A percentile compares a stretch with the other conserved stretches of the same genome.
phyloP scores from a whole-genome alignment of 1,284 basidiomycete species.

The Trichosporon coremiiforme region DNA sequence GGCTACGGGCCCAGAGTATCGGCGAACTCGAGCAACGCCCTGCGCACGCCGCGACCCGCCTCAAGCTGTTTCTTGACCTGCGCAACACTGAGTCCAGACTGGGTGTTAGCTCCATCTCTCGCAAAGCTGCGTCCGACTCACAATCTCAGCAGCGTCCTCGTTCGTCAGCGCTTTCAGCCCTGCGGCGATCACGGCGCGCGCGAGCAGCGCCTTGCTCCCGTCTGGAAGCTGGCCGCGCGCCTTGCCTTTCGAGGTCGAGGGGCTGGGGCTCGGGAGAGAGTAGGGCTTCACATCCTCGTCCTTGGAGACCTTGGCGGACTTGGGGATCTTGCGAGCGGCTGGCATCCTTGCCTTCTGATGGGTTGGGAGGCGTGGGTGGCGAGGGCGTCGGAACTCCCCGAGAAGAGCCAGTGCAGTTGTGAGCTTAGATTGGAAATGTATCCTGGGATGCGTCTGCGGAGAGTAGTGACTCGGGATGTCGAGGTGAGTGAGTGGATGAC shows the following conservation, averaged over 20 bases:
- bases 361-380: neutral
- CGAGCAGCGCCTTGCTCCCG: neutral
- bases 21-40: neutral
- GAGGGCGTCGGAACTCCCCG: neutral
- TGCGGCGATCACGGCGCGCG: neutral
- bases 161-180: neutral
- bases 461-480: no score
- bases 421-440: no score
- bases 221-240: neutral
- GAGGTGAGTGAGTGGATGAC: neutral
- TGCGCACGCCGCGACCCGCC: constrained; percentile 7
- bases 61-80: constrained; percentile 14
- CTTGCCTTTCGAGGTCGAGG: neutral
- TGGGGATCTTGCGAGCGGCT: neutral
- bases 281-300: constrained; percentile 2
- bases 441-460: no score
- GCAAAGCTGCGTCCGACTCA: neutral
- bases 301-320: neutral
- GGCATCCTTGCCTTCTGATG: neutral
- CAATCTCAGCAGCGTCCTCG: neutral
- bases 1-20: neutral
- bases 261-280: neutral
- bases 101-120: no score
- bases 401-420: no score
- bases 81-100: neutral